Evolutionary conservation across 73 alveolate species (phyloP), one percentile per base, ranked within the genome.

Genomic region (Tetrahymena elliotti): DNA sequence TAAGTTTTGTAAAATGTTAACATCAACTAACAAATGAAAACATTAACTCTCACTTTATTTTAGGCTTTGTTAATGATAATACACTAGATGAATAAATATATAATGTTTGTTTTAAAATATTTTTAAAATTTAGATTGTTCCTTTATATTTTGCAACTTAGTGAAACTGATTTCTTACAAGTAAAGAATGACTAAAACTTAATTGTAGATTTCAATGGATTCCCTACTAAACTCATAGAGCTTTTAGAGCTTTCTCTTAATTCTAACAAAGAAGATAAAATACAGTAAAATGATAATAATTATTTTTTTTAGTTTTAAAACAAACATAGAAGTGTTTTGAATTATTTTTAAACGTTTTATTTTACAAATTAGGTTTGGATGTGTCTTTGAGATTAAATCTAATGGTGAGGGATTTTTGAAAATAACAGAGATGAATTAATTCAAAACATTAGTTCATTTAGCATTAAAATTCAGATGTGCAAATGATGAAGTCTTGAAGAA

Each of bases 341-440:
- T 39, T 84, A 24, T 27, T n/a, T 38, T 33, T 84, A 11, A 18
- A 22, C 16, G 1, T 68, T 68, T 68, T 18, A 27, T 4, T 68
- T 27, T 68, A 68, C n/a, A 16, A 68, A 68, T n/a, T 68, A 68
- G 93, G 68, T 94, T 94, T 84, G 93, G 82, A 88, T 92, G 95
- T 84, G 37, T 34, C 53, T 92, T 94, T 47, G 93, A 94, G 84
- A 88, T 84, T 84, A 18, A 94, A 92, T 68, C 88, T 33, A 94
- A 94, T 92, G 95, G 96, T 38, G 96, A 94, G 53, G 93, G 95
- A 4, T 52, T 68, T 24, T 84, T 94, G 11, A 92, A 84, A 47
- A 93, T 94, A 39, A 94, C 93, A 11, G 96, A 94, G 53, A 94
- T 84, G 82, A 94, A 94, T 94, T 93, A 94, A 94, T 94, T 94